Percentiles rank a stretch among this genome's conserved stretches.
phyloP scores from a whole-genome alignment of 495 filamentous ascomycete species.

The Sabuloglossum arenarium region DNA sequence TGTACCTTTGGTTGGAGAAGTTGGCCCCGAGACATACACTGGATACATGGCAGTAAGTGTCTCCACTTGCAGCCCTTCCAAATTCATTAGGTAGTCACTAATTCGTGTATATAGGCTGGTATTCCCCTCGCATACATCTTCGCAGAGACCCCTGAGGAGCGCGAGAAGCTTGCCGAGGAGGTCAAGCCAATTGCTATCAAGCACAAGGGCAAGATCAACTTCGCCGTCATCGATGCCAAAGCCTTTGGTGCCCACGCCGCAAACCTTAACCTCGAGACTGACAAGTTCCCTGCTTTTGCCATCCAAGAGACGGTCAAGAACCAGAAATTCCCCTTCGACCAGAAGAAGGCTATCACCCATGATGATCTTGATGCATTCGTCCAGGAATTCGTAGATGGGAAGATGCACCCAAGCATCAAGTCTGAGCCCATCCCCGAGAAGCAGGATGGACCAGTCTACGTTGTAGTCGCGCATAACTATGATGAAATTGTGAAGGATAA shows the following conservation, averaged over 20 bases:
- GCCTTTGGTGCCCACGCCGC: constrained; percentile 85
- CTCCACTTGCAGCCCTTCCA: neutral
- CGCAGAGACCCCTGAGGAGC: constrained; percentile 80
- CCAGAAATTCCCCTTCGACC: constrained; percentile 88
- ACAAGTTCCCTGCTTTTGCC: constrained; percentile 91
- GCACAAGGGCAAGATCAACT: constrained; percentile 15
- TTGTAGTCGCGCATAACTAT: constrained; percentile 90
- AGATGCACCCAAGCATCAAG: constrained; percentile 89
- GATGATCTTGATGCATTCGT: constrained; percentile 69
- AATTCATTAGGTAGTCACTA: neutral
- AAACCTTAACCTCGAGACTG: constrained; percentile 92
- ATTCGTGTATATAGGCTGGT: constrained; percentile 34
- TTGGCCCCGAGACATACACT: constrained; percentile 93
- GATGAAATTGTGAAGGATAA: constrained; percentile 81
- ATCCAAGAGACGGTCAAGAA: constrained; percentile 95
- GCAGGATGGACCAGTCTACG: constrained; percentile 73
- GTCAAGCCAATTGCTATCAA: constrained; percentile 38
- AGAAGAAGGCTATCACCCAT: constrained; percentile 56
- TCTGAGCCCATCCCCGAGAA: constrained; percentile 92
- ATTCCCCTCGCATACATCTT: constrained; percentile 96
- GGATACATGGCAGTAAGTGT: constrained; percentile 71
- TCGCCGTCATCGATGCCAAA: constrained; percentile 88
- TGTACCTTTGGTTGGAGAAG: constrained; percentile 84
- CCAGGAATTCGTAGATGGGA: constrained; percentile 68
- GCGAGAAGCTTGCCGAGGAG: constrained; percentile 46